phyloP scores from a whole-genome alignment of 495 filamentous ascomycete species.

The Clavariopsis aquatica region DNA sequence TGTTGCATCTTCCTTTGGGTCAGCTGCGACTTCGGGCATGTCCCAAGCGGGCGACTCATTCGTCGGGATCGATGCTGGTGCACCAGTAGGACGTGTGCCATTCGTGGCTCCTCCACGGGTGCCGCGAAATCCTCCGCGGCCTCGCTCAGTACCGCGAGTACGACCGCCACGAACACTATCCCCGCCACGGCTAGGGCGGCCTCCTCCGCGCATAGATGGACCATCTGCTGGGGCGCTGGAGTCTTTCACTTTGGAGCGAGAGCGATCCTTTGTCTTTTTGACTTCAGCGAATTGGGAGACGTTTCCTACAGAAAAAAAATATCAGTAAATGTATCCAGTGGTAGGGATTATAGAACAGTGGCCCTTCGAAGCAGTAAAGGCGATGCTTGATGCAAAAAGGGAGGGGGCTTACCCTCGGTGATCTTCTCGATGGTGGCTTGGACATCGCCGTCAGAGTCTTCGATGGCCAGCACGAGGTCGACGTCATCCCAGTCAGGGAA shows the following conservation, averaged over 20 bases:
- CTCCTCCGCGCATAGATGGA: slow-evolving; percentile 63
- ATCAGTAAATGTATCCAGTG: slow-evolving; percentile 25
- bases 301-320: slow-evolving; percentile 58
- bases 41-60: slow-evolving; percentile 46
- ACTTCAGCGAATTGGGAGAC: slow-evolving; percentile 95
- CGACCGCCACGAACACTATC: slow-evolving; percentile 58
- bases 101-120: slow-evolving; percentile 62
- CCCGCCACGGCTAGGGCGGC: slow-evolving; percentile 67
- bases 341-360: neutral
- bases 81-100: slow-evolving; percentile 39
- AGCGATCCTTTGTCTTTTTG: slow-evolving; percentile 84
- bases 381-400: neutral
- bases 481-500: slow-evolving; percentile 91
- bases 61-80: slow-evolving; percentile 39
- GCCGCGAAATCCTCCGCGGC: slow-evolving; percentile 69
- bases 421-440: slow-evolving; percentile 83
- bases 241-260: slow-evolving; percentile 82
- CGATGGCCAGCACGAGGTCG: slow-evolving; percentile 84
- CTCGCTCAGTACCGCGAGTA: slow-evolving; percentile 69
- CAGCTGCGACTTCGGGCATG: slow-evolving; percentile 18
- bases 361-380: neutral
- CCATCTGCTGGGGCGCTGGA: slow-evolving; percentile 50
- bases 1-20: slow-evolving; percentile 29
- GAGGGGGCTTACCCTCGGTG: slow-evolving; percentile 69
- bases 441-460: slow-evolving; percentile 89